Base-by-base conservation (phyloP, 2,329 filamentous ascomycete species). In the Diaporthe sp. region DNA sequence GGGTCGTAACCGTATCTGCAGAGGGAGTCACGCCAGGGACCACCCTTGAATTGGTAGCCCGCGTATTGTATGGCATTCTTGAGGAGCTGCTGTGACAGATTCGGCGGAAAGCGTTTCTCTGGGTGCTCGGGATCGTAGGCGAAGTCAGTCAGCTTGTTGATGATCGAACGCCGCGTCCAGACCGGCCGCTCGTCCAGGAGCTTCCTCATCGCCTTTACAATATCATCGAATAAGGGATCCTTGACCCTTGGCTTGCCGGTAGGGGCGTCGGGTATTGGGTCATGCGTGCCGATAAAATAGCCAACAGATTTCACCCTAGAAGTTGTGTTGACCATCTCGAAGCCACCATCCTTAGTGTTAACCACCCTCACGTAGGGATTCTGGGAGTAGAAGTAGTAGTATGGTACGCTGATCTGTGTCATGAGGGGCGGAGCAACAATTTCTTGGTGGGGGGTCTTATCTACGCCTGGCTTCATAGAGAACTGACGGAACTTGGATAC, bases 21-120 rank as follows among this genome's bases (percentile, higher is more conserved):
- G 72, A 98, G 92, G 4, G 94, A 93, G 83, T 98, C 96, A 78
- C 95, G 91, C 94, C 95, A 99, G 0, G 97, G 96, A 0, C 97
- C 97, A 31, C 94, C 95, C 76, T 94, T 93, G 88, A 98, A 98
- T 84, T 96, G 95, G 85, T 98, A 99, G 12, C 94, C 95, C 6
- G 95, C 92, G 80, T 97, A 96, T 77, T 95, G 94, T 71, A 96
- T 90, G 62, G 94, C 94, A 81, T 93, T 90, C 80, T 95, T 94
- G 76, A 98, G 84, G 57, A 89, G 84, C 75, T 90, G 89, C 82
- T 87, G 90, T 25, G 81, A 82, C 51, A 84, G 80, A 67, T 78
- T 80, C 12, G 61, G 55, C 9, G 60, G 78, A 75, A 72, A 51
- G 74, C 76, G 74, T 74, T 74, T 51, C 87, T 85, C 65, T 85